Evolutionary conservation across 352 stramenopile species (phyloP).

Genomic region (Globisporangium barbulae): DNA sequence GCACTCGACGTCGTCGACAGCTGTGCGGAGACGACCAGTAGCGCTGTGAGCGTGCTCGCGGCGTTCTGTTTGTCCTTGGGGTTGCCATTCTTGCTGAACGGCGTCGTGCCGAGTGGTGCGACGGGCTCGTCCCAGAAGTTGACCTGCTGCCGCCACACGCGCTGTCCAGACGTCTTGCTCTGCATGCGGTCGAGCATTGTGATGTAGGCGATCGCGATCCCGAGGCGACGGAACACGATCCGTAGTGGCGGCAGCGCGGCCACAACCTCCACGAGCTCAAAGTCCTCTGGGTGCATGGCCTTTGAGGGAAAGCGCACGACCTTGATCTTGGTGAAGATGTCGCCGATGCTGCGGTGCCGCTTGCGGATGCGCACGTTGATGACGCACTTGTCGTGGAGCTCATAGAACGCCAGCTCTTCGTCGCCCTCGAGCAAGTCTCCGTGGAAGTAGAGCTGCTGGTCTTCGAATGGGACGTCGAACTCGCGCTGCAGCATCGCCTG

Average conservation of each 20-base stretch:
- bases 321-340: slow-evolving; percentile 59
- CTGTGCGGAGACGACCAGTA: not conserved
- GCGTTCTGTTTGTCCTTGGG: not conserved
- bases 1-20: not conserved
- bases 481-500: slow-evolving; percentile 58
- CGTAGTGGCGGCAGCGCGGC: slow-evolving; percentile 48
- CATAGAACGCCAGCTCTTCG: slow-evolving; percentile 54
- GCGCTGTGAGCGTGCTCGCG: not conserved
- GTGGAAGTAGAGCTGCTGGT: slow-evolving; percentile 56
- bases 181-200: slow-evolving; percentile 50
- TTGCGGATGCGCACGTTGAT: slow-evolving; percentile 44
- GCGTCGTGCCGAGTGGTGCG: not conserved
- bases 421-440: slow-evolving; percentile 57
- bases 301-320: slow-evolving; percentile 39
- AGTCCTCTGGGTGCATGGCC: slow-evolving; percentile 36
- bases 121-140: slow-evolving; percentile 40
- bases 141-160: slow-evolving; percentile 44
- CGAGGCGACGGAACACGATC: slow-evolving; percentile 55
- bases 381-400: slow-evolving; percentile 48
- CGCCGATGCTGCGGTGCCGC: slow-evolving; percentile 56
- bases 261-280: slow-evolving; percentile 56
- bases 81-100: not conserved
- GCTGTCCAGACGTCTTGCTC: slow-evolving; percentile 32
- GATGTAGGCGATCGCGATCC: slow-evolving; percentile 57
- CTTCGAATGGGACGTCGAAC: slow-evolving; percentile 51